phyloP scores from a whole-genome alignment of 2,329 filamentous ascomycete genomes.

The Talaromyces sp. region DNA sequence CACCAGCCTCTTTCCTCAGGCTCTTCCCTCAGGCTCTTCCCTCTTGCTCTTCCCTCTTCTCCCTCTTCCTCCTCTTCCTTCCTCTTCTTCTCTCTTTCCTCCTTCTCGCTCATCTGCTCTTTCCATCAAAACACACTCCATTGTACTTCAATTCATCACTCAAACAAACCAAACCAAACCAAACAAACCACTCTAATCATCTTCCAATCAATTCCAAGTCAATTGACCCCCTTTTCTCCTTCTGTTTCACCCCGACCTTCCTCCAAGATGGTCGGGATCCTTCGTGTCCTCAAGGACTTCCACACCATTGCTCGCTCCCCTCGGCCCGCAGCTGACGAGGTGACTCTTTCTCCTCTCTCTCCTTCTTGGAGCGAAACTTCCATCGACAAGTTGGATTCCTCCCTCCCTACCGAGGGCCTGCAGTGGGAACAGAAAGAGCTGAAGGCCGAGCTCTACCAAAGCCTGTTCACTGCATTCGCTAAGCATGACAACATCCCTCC shows the following conservation, averaged over 20 bases:
- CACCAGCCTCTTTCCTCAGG: neutral
- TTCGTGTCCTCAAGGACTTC: neutral
- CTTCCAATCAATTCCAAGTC: neutral
- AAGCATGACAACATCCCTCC: neutral
- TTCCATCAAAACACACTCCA: neutral
- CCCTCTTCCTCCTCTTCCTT: neutral
- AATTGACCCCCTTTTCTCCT: neutral
- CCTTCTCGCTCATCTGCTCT: neutral
- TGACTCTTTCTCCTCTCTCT: neutral
- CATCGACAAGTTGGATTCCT: neutral
- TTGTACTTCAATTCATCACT: neutral
- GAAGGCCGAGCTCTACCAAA: conserved; percentile 4
- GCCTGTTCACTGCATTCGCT: neutral
- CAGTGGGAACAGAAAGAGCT: neutral
- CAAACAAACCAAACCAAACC: neutral
- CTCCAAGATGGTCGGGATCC: neutral
- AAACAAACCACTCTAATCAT: neutral
- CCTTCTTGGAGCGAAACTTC: neutral
- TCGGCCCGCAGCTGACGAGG: neutral
- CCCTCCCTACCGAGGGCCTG: neutral
- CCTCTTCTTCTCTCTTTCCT: neutral
- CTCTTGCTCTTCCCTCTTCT: conserved; percentile 8
- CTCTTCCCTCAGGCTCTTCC: neutral
- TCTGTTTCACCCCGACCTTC: neutral
- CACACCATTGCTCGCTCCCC: neutral